Base-by-base conservation (phyloP, 164 flowering plant genomes). In the grape (Vitis vinifera) region DNA sequence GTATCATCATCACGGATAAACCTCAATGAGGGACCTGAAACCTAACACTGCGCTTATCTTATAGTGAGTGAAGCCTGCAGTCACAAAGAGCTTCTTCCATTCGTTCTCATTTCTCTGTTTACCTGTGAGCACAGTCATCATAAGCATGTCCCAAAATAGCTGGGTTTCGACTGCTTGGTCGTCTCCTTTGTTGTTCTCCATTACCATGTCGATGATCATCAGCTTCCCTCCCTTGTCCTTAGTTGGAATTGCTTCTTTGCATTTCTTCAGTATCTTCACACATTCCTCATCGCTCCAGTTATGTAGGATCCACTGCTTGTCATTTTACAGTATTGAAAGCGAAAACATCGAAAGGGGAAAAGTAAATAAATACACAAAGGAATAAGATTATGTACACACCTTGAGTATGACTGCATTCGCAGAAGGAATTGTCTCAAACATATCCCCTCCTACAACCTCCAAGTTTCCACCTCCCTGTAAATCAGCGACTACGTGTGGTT, bases 241-340 rank as follows among this genome's bases (percentile, higher is more conserved):
- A 6, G 3, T 6, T 37, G 44, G 44, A 37, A 37, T 37, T 37
- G 44, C 44, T 37, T 37, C 44, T 37, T 37, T 37, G 44, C 44
- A 37, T 37, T 37, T 37, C 2, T 37, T 37, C 44, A 37, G 7
- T 37, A 6, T 37, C 44, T 37, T 37, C 44, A 37, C 44, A 6
- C 44, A 37, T 37, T 37, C 44, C 44, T 37, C 44, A 37, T 37
- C 44, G 7, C 44, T 37, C 44, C 44, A 84, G 47, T 83, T 78
- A 55, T 82, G 88, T 55, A 85, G 70, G 1, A 85, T 75, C 71
- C 83, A 81, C 85, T 85, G 11, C 30, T 66, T 62, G 7, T 19
- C 13, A 37, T 37, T 37, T 37, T 23, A 23, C 27, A 23, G 27
- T 1, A 23, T 23, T 23, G 27, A 23, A 23, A 23, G 27, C 2